phyloP scores from a whole-genome alignment of 2,329 filamentous ascomycete species.

The Arachnomyces sp. region DNA sequence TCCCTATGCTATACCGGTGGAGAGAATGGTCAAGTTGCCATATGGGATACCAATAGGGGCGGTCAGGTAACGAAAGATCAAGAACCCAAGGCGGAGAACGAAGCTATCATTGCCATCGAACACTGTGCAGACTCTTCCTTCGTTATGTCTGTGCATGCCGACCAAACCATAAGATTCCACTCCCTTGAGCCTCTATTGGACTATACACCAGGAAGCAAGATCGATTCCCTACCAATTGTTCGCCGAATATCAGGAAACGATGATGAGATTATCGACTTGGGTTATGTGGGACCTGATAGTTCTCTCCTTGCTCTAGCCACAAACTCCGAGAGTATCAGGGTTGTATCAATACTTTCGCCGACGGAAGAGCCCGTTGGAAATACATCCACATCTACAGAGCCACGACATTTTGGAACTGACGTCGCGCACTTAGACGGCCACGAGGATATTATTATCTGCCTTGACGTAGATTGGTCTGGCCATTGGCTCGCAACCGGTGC shows the following conservation, averaged over 20 bases:
- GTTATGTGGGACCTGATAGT: slow-evolving; percentile 71
- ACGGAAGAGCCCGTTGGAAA: slow-evolving; percentile 25
- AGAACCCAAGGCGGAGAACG: slow-evolving; percentile 49
- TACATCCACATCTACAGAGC: slow-evolving; percentile 33
- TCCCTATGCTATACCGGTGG: slow-evolving; percentile 75
- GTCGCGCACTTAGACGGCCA: slow-evolving; percentile 81
- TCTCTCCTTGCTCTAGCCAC: slow-evolving; percentile 84
- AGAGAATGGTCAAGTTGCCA: slow-evolving; percentile 69
- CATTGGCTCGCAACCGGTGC: slow-evolving; percentile 94
- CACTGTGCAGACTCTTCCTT: slow-evolving; percentile 59
- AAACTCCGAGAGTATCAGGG: slow-evolving; percentile 85
- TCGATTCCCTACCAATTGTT: slow-evolving; percentile 55
- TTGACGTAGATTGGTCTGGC: slow-evolving; percentile 94
- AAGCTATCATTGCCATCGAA: slow-evolving; percentile 65
- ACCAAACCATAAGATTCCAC: slow-evolving; percentile 79
- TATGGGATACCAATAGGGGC: slow-evolving; percentile 75
- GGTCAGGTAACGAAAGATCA: slow-evolving; percentile 74
- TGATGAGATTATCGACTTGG: slow-evolving; percentile 93
- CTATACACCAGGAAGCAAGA: slow-evolving; percentile 34
- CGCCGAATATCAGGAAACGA: slow-evolving; percentile 90
- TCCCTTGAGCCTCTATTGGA: slow-evolving; percentile 37
- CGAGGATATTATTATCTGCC: slow-evolving; percentile 87
- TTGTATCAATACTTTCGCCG: slow-evolving; percentile 60
- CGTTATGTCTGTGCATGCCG: slow-evolving; percentile 75
- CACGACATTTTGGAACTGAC: slow-evolving; percentile 78